Evolutionary conservation across 2,329 filamentous ascomycete species (phyloP).

Genomic region (Fusarium continuum): DNA sequence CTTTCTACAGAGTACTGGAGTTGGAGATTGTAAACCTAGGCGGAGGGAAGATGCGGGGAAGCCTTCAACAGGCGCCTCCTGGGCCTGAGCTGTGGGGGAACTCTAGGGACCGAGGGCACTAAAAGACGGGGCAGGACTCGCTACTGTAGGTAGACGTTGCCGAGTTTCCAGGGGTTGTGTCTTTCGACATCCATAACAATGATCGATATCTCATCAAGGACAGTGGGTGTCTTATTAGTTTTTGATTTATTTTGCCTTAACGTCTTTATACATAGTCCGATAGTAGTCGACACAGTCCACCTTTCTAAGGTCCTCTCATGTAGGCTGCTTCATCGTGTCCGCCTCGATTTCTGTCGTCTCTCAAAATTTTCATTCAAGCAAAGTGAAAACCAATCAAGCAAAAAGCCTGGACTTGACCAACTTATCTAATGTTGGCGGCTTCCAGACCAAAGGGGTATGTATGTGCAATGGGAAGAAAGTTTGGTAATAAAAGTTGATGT

Average conservation of each 20-base stretch:
- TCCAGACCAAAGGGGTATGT: slow-evolving; percentile 28
- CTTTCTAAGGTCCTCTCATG: slow-evolving; percentile 15
- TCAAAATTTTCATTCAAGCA: slow-evolving; percentile 18
- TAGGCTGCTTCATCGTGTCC: slow-evolving; percentile 1
- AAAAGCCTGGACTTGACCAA: slow-evolving; percentile 15
- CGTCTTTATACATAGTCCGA: slow-evolving; percentile 17
- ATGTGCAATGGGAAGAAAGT: slow-evolving; percentile 36
- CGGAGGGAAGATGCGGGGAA: slow-evolving; percentile 33
- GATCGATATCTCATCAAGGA: not conserved
- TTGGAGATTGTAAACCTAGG: slow-evolving; percentile 13
- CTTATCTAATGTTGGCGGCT: slow-evolving; percentile 14
- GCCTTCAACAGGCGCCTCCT: slow-evolving; percentile 3
- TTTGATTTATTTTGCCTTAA: slow-evolving; percentile 17
- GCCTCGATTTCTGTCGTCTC: slow-evolving; percentile 10
- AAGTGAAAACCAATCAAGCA: slow-evolving; percentile 28
- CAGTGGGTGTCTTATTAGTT: not conserved
- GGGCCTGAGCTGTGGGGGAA: slow-evolving; percentile 11
- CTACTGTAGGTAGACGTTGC: slow-evolving; percentile 1
- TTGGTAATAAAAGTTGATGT: slow-evolving; percentile 22
- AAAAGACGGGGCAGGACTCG: slow-evolving; percentile 19
- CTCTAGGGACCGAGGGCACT: slow-evolving; percentile 6
- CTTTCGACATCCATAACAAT: not conserved
- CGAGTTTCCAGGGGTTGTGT: not conserved
- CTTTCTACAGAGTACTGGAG: not conserved
- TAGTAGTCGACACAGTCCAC: slow-evolving; percentile 33